Conservation (phyloP, 2,329 filamentous ascomycete species). For the Stylonectria norvegica region DNA sequence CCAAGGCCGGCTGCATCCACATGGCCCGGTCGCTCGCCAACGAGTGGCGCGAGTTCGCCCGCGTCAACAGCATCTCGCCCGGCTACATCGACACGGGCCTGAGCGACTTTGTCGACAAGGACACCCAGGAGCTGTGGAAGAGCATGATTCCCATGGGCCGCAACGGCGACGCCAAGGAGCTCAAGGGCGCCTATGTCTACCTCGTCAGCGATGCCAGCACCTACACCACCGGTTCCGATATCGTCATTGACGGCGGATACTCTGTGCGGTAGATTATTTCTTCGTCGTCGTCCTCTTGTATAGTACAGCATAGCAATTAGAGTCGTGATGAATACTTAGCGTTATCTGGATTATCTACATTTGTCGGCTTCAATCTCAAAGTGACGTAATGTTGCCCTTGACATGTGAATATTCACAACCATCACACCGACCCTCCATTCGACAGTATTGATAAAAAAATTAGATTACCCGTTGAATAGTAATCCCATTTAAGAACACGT, state of each 20-base stretch:
- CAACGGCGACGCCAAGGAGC: slow-evolving; percentile 64
- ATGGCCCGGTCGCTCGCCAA: slow-evolving; percentile 51
- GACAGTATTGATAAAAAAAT: no score
- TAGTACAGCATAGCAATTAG: no score
- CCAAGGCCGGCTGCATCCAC: slow-evolving; percentile 55
- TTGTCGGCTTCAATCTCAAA: no score
- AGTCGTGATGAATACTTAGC: no score
- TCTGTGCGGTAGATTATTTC: slow-evolving; percentile 37
- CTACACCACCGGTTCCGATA: slow-evolving; percentile 69
- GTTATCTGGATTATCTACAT: no score
- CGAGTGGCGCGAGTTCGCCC: slow-evolving; percentile 66
- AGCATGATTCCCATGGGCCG: slow-evolving; percentile 72
- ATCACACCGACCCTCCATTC: no score
- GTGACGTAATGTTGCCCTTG: no score
- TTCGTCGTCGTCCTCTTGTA: background rate
- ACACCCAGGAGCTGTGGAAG: slow-evolving; percentile 70
- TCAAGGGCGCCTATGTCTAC: slow-evolving; percentile 77
- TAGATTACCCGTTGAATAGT: no score
- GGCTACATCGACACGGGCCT: slow-evolving; percentile 69
- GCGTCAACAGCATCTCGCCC: slow-evolving; percentile 63
- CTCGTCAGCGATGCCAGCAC: slow-evolving; percentile 70
- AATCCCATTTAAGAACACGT: no score
- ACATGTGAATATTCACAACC: no score
- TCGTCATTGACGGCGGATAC: slow-evolving; percentile 72
- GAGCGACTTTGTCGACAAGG: slow-evolving; percentile 59